Conservation (phyloP, 441 rosid species). For the Corymbia citriodora region DNA sequence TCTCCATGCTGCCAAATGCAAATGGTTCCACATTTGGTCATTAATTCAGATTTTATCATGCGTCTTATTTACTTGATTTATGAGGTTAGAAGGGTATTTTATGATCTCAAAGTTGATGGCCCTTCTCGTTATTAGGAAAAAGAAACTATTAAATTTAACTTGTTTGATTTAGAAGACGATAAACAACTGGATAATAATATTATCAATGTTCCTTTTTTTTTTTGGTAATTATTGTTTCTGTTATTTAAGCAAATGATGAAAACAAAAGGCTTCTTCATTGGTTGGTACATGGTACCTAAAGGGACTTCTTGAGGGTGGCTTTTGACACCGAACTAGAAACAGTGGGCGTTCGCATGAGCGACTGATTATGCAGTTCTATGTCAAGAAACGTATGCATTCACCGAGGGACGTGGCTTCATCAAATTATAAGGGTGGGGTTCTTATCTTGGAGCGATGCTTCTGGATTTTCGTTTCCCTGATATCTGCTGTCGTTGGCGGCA, state of each 20-base stretch:
- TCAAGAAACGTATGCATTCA: neutral
- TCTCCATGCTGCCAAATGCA: neutral
- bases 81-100: neutral
- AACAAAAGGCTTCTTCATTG: too few relatives aligned
- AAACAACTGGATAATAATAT: neutral
- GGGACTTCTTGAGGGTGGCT: neutral
- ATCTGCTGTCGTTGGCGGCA: neutral
- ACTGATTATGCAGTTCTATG: neutral
- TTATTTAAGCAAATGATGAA: too few relatives aligned
- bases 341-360: neutral
- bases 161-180: neutral
- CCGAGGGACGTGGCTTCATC: neutral
- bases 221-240: neutral
- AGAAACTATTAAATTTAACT: neutral
- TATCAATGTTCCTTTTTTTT: neutral
- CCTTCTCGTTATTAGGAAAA: neutral
- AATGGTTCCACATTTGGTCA: neutral
- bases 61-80: neutral
- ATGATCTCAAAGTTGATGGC: neutral
- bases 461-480: neutral
- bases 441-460: neutral
- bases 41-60: accelerated
- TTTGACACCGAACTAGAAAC: neutral
- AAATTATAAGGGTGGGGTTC: neutral
- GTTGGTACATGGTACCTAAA: too few relatives aligned